Conservation (phyloP, 1,139 yeast genomes). For the Suhomyces panamericanus region DNA sequence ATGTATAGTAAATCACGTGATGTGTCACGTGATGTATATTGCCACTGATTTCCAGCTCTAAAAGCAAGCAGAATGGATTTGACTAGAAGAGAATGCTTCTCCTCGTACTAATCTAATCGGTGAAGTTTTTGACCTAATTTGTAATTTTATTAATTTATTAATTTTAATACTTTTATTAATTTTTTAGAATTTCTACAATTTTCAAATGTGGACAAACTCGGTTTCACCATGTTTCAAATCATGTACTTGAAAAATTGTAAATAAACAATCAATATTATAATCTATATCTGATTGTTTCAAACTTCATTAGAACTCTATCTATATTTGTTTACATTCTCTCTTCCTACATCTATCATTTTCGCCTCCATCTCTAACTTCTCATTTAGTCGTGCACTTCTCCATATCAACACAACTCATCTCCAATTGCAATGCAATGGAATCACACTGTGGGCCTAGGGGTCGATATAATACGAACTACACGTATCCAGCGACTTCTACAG, state of each 20-base stretch:
- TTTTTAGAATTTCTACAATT: no score
- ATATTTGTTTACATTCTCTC: background rate
- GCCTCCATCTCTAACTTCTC: background rate
- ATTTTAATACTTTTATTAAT: no score
- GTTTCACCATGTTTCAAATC: no score
- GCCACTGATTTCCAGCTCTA: background rate
- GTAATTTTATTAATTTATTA: no score
- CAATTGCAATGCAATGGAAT: background rate
- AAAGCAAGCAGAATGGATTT: background rate
- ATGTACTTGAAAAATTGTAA: no score
- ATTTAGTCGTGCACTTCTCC: background rate
- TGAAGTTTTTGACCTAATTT: no score
- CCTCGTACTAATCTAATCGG: no score
- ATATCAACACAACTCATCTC: background rate
- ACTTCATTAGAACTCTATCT: no score
- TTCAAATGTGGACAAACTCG: no score
- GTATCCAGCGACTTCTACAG: slow-evolving; percentile 49
- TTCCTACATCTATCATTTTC: background rate
- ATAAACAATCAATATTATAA: no score
- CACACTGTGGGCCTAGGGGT: slow-evolving; percentile 54
- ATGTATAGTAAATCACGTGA: background rate
- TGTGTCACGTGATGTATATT: background rate
- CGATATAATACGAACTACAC: slow-evolving; percentile 53
- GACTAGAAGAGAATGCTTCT: no score
- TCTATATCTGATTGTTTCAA: background rate